phyloP scores from a whole-genome alignment of 768 basidiomycete species.

The Boletus reticulatus region DNA sequence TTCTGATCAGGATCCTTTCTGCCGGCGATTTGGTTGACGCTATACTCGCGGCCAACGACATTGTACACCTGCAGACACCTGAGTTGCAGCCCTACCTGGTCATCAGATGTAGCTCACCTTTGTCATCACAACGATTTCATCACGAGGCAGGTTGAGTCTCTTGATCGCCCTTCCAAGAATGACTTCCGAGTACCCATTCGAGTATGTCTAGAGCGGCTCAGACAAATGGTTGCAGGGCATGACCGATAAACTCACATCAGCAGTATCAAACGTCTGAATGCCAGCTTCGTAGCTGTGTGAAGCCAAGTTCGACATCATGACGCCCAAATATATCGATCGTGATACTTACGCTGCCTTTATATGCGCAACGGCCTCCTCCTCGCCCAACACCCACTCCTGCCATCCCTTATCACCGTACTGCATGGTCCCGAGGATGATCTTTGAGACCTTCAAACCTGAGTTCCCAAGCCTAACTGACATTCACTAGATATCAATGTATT shows the following conservation, averaged over 20 bases:
- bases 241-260: constrained; percentile 24
- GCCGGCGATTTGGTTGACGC: constrained; percentile 6
- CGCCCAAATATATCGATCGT: background rate
- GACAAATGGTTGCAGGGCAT: background rate
- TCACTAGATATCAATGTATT: background rate
- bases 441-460: constrained; percentile 50
- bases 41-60: constrained; percentile 27
- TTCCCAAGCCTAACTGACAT: constrained; percentile 41
- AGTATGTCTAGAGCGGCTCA: constrained; percentile 47
- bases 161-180: constrained; percentile 75
- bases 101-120: constrained; percentile 41
- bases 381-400: constrained; percentile 51
- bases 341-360: constrained; percentile 45
- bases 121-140: constrained; percentile 76
- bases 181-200: constrained; percentile 62
- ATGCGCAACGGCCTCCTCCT: constrained; percentile 44
- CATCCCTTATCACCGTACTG: constrained; percentile 46
- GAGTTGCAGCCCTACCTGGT: background rate
- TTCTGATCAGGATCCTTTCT: constrained; percentile 32
- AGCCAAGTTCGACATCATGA: background rate
- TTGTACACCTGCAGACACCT: constrained; percentile 39
- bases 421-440: constrained; percentile 50
- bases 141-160: constrained; percentile 61
- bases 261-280: constrained; percentile 37
- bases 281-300: constrained; percentile 33